Conservation (phyloP, 2,329 filamentous ascomycete species). For the Tolypocladium ophioglossoides region DNA sequence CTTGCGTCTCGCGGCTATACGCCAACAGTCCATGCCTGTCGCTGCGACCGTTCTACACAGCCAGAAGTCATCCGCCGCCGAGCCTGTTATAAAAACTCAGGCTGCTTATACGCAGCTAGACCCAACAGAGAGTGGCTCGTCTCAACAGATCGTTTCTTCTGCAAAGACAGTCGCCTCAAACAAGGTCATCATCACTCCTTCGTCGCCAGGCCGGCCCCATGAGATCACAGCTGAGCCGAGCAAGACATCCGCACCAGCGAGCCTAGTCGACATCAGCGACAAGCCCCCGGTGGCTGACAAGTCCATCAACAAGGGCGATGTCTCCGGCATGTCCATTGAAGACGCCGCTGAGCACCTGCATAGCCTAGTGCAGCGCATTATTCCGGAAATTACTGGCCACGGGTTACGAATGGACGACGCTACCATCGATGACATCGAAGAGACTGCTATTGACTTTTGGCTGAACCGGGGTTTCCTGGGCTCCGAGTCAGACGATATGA, state of each 20-base stretch:
- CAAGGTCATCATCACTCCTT: not conserved
- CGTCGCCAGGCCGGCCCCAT: not conserved
- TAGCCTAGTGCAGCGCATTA: constrained; percentile 5
- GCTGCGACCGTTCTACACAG: not conserved
- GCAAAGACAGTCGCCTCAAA: not conserved
- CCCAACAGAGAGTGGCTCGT: not conserved
- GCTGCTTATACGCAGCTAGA: not conserved
- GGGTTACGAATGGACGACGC: constrained; percentile 4
- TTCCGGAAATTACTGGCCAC: constrained; percentile 6
- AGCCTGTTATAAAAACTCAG: not conserved
- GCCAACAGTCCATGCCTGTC: not conserved
- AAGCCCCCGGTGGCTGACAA: not conserved
- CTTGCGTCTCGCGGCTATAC: constrained; percentile 5
- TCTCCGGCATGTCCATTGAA: not conserved
- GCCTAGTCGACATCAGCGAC: constrained; percentile 3
- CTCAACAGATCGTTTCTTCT: not conserved
- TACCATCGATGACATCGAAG: constrained; percentile 11
- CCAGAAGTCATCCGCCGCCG: not conserved
- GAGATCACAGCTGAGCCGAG: not conserved
- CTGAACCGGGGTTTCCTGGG: constrained; percentile 12
- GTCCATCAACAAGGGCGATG: not conserved
- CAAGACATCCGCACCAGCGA: not conserved
- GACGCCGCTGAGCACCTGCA: constrained; percentile 8
- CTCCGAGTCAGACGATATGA: constrained; percentile 11
- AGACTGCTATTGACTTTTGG: constrained; percentile 15